phyloP scores from a whole-genome alignment of 805 yeast species.

The Starmerella powellii region DNA sequence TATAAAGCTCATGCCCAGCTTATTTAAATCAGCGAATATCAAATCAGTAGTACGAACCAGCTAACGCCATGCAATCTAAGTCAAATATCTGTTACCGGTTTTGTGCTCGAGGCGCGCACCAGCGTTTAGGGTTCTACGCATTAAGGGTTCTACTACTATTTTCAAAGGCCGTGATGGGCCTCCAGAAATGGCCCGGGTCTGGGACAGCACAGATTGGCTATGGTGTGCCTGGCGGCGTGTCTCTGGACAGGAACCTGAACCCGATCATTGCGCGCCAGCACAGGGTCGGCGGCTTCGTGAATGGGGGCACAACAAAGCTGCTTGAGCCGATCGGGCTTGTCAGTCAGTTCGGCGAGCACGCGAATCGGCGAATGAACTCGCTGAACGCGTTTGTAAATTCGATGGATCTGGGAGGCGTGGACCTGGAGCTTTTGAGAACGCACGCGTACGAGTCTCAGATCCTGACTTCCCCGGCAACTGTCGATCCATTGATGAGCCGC shows the following conservation, averaged over 20 bases:
- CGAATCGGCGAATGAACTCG: neutral
- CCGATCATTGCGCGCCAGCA: constrained; percentile 9
- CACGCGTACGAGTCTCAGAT: constrained; percentile 8
- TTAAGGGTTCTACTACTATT: neutral
- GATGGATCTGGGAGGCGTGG: constrained; percentile 6
- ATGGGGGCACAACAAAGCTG: constrained; percentile 3
- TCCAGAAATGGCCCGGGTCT: constrained; percentile 14
- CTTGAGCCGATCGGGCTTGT: neutral
- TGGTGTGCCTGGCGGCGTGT: constrained; percentile 16
- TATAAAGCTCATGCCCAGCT: no score
- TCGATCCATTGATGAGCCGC: constrained; percentile 15
- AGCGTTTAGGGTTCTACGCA: no score
- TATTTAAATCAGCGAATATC: no score
- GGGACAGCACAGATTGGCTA: constrained; percentile 7
- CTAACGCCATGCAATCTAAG: no score
- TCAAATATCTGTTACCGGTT: no score
- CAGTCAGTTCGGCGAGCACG: neutral
- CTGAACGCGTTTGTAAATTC: neutral
- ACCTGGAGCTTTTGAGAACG: neutral
- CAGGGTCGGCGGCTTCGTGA: constrained; percentile 1
- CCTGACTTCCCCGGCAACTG: constrained; percentile 6
- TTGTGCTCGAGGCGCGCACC: no score
- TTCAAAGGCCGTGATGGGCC: neutral
- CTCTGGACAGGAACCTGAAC: constrained; percentile 2
- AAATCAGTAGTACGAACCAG: no score